Conservation (phyloP, 23 red algal genomes). For the Gracilariopsis chorda region DNA sequence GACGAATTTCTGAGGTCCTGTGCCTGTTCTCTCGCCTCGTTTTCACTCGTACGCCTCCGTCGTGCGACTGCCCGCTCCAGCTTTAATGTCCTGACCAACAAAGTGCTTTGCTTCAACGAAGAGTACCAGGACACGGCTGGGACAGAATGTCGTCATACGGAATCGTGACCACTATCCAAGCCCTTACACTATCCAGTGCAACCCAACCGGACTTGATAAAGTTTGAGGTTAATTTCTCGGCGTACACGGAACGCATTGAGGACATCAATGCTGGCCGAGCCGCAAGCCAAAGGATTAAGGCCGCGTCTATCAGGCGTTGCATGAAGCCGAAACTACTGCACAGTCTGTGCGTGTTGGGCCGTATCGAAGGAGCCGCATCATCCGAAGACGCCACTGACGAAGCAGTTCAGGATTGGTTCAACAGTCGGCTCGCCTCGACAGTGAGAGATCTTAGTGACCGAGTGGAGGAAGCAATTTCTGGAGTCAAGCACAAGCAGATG, state of each 20-base stretch:
- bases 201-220: neutral
- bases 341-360: neutral
- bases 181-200: neutral
- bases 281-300: neutral
- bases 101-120: neutral
- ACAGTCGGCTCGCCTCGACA: neutral
- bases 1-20: no score
- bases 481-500: neutral
- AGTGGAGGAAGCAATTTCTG: neutral
- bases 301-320: no score
- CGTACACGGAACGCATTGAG: neutral
- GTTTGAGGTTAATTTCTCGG: neutral
- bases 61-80: no score
- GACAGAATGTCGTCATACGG: neutral
- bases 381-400: neutral
- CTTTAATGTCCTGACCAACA: no score
- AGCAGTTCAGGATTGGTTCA: neutral
- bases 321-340: neutral
- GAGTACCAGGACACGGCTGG: neutral
- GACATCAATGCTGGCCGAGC: neutral
- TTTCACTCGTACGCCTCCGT: no score
- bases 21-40: no score
- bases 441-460: neutral
- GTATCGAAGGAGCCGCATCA: neutral
- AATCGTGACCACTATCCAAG: neutral